phyloP scores from a whole-genome alignment of 371 early-diverging fungal species.

The Furculomyces boomerangus region DNA sequence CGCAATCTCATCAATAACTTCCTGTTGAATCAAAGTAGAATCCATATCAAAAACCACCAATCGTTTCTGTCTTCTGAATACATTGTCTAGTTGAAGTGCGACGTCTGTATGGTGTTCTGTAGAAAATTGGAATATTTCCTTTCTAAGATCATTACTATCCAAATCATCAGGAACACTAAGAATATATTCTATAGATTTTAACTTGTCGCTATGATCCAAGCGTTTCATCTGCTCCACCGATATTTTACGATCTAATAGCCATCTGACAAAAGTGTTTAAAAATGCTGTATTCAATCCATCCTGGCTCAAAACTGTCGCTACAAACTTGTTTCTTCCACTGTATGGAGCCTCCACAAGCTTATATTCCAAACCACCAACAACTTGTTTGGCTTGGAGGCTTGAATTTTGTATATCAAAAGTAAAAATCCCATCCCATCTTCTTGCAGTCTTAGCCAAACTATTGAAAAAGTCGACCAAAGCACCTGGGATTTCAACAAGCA shows the following conservation, averaged over 20 bases:
- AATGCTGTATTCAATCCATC: slow-evolving; percentile 50
- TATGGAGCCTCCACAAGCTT: slow-evolving; percentile 66
- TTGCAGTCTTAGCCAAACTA: slow-evolving; percentile 50
- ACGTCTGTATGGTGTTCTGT: slow-evolving; percentile 56
- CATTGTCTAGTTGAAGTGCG: slow-evolving; percentile 69
- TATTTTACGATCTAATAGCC: slow-evolving; percentile 47
- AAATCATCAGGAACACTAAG: slow-evolving; percentile 50
- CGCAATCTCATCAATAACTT: slow-evolving; percentile 97
- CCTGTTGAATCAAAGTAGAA: slow-evolving; percentile 91
- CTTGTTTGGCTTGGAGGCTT: slow-evolving; percentile 31
- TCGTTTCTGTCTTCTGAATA: slow-evolving; percentile 75
- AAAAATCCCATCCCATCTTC: slow-evolving; percentile 61
- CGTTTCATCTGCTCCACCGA: slow-evolving; percentile 64
- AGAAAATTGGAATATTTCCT: slow-evolving; percentile 49
- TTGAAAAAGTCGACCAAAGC: slow-evolving; percentile 53
- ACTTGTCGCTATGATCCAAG: slow-evolving; percentile 35
- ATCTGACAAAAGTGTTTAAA: slow-evolving; percentile 48
- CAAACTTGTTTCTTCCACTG: slow-evolving; percentile 51
- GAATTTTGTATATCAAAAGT: slow-evolving; percentile 62
- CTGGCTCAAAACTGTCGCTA: slow-evolving; percentile 66
- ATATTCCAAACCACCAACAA: slow-evolving; percentile 16
- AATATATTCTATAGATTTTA: slow-evolving; percentile 57
- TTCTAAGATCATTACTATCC: slow-evolving; percentile 38
- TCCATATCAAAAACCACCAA: slow-evolving; percentile 98
- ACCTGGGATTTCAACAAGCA: slow-evolving; percentile 44